Conservation (phyloP, 805 yeast species). For the Candida xiaguanensis region DNA sequence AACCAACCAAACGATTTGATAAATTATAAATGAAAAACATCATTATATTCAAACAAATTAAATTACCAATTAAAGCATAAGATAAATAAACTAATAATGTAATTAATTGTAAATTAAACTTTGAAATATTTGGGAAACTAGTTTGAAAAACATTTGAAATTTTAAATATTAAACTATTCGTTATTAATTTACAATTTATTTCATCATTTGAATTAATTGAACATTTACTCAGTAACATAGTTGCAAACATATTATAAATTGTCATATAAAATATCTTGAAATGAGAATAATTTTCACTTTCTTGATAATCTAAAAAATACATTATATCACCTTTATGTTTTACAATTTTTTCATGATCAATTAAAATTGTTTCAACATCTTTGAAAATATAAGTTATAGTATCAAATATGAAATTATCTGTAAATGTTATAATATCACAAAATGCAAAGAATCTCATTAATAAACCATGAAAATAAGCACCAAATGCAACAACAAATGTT, state of each 20-base stretch:
- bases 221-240: conserved; percentile 6
- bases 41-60: conserved; percentile 17
- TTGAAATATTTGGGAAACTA: conserved; percentile 2
- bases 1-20: conserved; percentile 3
- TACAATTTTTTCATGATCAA: conserved; percentile 10
- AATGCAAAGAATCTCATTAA: conserved; percentile 18
- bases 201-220: background rate
- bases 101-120: conserved; percentile 6
- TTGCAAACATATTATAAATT: conserved; percentile 5
- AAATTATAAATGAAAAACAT: conserved; percentile 11
- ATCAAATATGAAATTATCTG: conserved; percentile 25
- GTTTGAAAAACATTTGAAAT: conserved; percentile 13
- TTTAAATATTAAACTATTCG: conserved; percentile 16
- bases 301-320: conserved; percentile 8
- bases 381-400: conserved; percentile 23
- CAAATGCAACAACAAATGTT: conserved; percentile 15
- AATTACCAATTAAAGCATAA: conserved; percentile 20
- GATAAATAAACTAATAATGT: conserved; percentile 13
- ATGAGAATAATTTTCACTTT: conserved; percentile 4
- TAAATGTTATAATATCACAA: conserved; percentile 27
- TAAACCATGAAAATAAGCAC: conserved; percentile 17
- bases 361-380: conserved; percentile 14
- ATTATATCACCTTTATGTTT: conserved; percentile 10
- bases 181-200: conserved; percentile 4
- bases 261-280: conserved; percentile 2